Evolutionary conservation across 352 stramenopile species (phyloP).

Genomic region (Pythium aquatile): DNA sequence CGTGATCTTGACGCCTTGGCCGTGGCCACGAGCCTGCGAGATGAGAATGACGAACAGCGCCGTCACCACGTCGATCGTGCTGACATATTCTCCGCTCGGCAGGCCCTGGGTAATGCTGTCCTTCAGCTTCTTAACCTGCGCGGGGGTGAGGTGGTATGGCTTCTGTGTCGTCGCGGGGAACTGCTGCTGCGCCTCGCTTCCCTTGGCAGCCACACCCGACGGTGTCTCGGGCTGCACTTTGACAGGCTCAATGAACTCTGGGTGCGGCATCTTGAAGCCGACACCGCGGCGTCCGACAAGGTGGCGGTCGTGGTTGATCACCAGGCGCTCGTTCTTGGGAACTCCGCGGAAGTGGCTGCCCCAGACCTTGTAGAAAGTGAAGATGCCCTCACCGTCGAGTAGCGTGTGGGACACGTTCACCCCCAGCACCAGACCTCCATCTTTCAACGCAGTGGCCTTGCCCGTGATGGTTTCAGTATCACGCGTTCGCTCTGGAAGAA

Average conservation of each 20-base stretch:
- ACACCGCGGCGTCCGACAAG: slow-evolving; percentile 30
- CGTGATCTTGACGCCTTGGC: slow-evolving; percentile 41
- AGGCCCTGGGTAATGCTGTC: slow-evolving; percentile 15
- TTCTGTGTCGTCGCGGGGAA: slow-evolving; percentile 32
- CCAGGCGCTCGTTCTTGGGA: slow-evolving; percentile 22
- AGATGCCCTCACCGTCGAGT: slow-evolving; percentile 48
- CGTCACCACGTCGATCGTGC: slow-evolving; percentile 49
- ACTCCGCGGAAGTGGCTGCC: slow-evolving; percentile 48
- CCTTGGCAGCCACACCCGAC: slow-evolving; percentile 8
- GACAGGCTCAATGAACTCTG: slow-evolving; percentile 33
- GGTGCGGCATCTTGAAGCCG: slow-evolving; percentile 30
- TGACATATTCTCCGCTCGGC: slow-evolving; percentile 34
- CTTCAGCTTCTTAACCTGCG: slow-evolving; percentile 49
- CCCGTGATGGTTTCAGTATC: slow-evolving; percentile 30
- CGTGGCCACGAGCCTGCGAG: slow-evolving; percentile 41
- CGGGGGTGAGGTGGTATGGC: slow-evolving; percentile 45
- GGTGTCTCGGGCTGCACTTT: slow-evolving; percentile 4
- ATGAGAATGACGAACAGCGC: slow-evolving; percentile 53
- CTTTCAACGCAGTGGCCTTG: slow-evolving; percentile 42
- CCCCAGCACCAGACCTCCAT: slow-evolving; percentile 48
- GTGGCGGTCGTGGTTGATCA: slow-evolving; percentile 41
- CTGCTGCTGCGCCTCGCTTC: neutral
- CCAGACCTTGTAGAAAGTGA: slow-evolving; percentile 67
- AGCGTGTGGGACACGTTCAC: slow-evolving; percentile 44
- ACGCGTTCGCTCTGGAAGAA: slow-evolving; percentile 30